phyloP scores from a whole-genome alignment of 108 stramenopile species.

The Discostella pseudostelligera region DNA sequence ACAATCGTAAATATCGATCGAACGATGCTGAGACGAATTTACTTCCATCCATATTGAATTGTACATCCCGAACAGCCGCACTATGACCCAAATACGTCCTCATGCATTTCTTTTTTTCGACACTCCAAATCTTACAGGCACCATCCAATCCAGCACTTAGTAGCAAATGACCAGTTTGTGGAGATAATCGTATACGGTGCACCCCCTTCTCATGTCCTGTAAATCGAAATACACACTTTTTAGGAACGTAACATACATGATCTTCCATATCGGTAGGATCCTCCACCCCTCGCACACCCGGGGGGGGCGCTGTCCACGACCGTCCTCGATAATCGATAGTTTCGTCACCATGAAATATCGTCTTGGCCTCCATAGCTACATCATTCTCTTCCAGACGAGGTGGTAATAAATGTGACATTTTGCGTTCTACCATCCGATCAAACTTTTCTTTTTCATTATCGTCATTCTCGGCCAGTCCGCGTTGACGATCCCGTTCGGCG shows the following conservation, averaged over 20 bases:
- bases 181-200: constrained; percentile 94
- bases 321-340: constrained; percentile 93
- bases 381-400: constrained; percentile 82
- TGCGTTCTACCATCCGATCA: constrained; percentile 87
- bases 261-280: constrained; percentile 62
- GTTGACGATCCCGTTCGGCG: constrained; percentile 65
- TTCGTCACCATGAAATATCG: constrained; percentile 86
- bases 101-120: constrained; percentile 64
- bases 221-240: constrained; percentile 90
- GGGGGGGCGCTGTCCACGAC: constrained; percentile 90
- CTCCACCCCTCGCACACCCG: constrained; percentile 56
- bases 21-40: constrained; percentile 90
- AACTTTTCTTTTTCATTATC: constrained; percentile 53
- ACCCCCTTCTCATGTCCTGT: constrained; percentile 96
- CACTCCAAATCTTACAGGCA: constrained; percentile 89
- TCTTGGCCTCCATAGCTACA: constrained; percentile 58
- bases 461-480: constrained; percentile 53
- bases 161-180: constrained; percentile 96
- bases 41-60: constrained; percentile 88
- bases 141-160: constrained; percentile 95
- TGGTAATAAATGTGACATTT: constrained; percentile 94
- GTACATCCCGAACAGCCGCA: constrained; percentile 90
- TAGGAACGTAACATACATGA: constrained; percentile 93
- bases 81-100: constrained; percentile 94
- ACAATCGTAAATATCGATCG: constrained; percentile 92